These are phyloP conservation scores for Mucor lusitanicus DNA, from an alignment of 371 early-diverging fungal species.

Conservation along the genomic window DNA sequence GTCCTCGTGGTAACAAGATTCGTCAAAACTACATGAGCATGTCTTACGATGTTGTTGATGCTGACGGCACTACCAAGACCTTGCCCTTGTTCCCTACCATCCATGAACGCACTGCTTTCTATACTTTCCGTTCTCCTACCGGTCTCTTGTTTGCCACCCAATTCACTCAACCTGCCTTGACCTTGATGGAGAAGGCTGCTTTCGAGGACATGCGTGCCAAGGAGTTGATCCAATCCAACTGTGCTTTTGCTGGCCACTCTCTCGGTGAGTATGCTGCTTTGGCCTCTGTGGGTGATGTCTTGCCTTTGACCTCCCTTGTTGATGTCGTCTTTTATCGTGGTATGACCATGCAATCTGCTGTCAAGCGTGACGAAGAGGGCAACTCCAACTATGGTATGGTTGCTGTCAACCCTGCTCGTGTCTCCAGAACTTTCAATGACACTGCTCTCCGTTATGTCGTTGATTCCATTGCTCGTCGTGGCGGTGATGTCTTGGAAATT, in stretches of 20 bases:
- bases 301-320: constrained; percentile 85
- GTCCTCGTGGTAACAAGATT: constrained; percentile 87
- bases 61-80: constrained; percentile 71
- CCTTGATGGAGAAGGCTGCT: constrained; percentile 91
- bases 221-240: constrained; percentile 82
- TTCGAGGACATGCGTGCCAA: constrained; percentile 91
- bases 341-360: constrained; percentile 96
- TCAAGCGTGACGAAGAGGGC: constrained; percentile 80
- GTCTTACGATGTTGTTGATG: constrained; percentile 86
- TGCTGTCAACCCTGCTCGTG: constrained; percentile 93
- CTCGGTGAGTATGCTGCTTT: constrained; percentile 96
- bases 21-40: constrained; percentile 89
- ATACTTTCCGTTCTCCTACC: constrained; percentile 89
- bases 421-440: constrained; percentile 84
- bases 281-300: constrained; percentile 87
- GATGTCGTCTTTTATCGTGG: constrained; percentile 97
- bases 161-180: constrained; percentile 94
- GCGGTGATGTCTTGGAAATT: constrained; percentile 86
- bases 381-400: constrained; percentile 95
- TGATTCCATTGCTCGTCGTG: constrained; percentile 77
- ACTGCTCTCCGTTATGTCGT: constrained; percentile 84
- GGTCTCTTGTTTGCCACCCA: constrained; percentile 95
- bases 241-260: constrained; percentile 95
- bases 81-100: constrained; percentile 92
- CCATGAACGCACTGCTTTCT: constrained; percentile 76